Evolutionary conservation across 352 stramenopile species (phyloP), one percentile per base, ranked within the genome.

Genomic region (Phytophthora litchii): DNA sequence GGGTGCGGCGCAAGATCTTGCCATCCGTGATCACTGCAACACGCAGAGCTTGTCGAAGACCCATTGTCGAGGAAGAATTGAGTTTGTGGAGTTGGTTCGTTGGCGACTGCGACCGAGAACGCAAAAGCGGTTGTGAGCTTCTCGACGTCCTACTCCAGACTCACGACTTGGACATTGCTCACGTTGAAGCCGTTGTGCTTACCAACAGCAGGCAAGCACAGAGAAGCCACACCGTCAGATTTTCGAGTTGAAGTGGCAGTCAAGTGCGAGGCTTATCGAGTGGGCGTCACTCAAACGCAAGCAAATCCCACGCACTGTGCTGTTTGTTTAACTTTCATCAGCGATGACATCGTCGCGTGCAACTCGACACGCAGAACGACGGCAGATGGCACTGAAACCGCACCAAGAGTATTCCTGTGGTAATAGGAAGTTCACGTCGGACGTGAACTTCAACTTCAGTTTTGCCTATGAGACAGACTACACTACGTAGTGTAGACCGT

Each of bases 91-190:
- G 6, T 4, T 27, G 38, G 14, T 14, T 27, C 4, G 23, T 21
- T 21, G 34, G 19, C 3, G 34, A 35, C 27, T 69, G 59, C 19
- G 36, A 20, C 32, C 29, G 36, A 53, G 44, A 47, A 38, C 32
- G 54, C 29, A 60, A 55, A 60, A 61, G 16, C 8, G 31, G 36
- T 61, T 65, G 23, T 70, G 61, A 70, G 31, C 31, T 47, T 10
- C 31, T 35, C 10, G 21, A 11, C 19, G 21, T 45, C 12, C 34
- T 40, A 32, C 14, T 9, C 20, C 3, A 23, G 11, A 3, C 32
- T 20, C 9, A 54, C 16, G 6, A 60, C 34, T 37, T 50, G 1
- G 41, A 54, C 42, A 60, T 66, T 60, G 58, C 58, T 21, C 40
- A 54, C 23, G 37, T 56, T 67, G 52, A 52, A 63, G 32, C 23